Base-by-base conservation (phyloP, 176 grass and related monocot genomes). In the Raddia guianensis region DNA sequence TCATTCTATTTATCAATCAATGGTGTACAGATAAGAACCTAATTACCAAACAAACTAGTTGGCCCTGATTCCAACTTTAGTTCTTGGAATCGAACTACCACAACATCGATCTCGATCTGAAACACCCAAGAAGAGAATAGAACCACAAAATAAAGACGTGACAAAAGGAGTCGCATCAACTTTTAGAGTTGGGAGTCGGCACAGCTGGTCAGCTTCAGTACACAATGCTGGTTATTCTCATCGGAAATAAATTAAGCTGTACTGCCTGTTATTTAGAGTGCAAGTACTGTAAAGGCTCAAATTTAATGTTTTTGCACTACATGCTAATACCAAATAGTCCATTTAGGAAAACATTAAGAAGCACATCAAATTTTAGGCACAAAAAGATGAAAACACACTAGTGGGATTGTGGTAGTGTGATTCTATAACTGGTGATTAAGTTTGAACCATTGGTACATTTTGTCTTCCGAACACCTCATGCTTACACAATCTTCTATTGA, bases 251-350 rank as follows among this genome's bases (percentile, higher is more conserved):
- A 18, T 82, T 72, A 49, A 56, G 2, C 33, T 45, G 15, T 15
- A 48, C 16, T 57, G 14, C 11, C 64, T 33, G 65, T 46, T 70
- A 70, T 27, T 70, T 49, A 45, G 19, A 70, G 11, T 32, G 67
- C 11, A 70, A 27, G 45, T 47, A 20, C 19, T 2, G 0, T 20
- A 47, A 70, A 20, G 21, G 46, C 12, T 70, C 0, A 50, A 62
- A 67, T 10, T 75, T 66, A 42, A 35, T 44, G 46, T 15, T 63
- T 78, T 45, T 65, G 9, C 47, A 45, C 4, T n/a, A 55, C n/a
- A 76, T 57, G 72, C 35, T 76, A 71, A 79, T 19, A 35, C 53
- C 21, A 45, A 76, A 68, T 55, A 7, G 71, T 87, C 45, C 18
- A 12, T 70, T 57, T 19, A 42, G 20, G 72, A 16, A 18, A 53